Evolutionary conservation across 169 alveolate species (phyloP).

Genomic region (Babesia caballi): DNA sequence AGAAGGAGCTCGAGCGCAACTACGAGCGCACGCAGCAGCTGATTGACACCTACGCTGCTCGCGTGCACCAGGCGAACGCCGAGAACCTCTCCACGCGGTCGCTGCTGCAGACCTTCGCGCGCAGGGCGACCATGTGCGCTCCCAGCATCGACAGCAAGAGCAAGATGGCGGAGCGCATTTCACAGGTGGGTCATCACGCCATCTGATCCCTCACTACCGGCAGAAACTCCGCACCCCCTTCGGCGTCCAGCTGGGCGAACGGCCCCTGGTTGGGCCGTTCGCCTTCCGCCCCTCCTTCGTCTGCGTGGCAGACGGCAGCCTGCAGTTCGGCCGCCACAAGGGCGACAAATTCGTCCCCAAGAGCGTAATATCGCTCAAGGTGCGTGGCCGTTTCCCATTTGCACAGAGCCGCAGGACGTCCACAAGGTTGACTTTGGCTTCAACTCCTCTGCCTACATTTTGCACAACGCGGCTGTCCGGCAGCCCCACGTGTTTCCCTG

Average conservation of each 20-base stretch:
- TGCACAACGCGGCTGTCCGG: not conserved
- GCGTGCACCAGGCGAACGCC: constrained; percentile 24
- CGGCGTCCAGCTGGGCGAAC: not conserved
- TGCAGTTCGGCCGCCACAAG: constrained; percentile 12
- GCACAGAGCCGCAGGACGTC: not conserved
- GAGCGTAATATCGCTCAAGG: not conserved
- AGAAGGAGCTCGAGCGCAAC: constrained; percentile 5
- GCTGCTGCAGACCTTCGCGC: not conserved
- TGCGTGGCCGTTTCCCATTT: not conserved
- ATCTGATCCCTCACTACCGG: not conserved
- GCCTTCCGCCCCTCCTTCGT: not conserved
- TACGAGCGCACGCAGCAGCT: constrained; percentile 27
- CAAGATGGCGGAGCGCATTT: not conserved
- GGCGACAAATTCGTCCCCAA: not conserved
- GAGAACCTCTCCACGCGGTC: constrained; percentile 2
- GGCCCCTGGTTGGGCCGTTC: not conserved
- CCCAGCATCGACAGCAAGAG: not conserved
- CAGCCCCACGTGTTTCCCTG: not conserved
- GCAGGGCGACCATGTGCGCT: not conserved
- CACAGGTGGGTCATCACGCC: constrained; percentile 2
- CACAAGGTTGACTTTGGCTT: constrained; percentile 17
- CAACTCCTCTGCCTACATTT: constrained; percentile 10
- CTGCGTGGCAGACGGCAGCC: not conserved
- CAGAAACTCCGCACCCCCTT: constrained; percentile 12
- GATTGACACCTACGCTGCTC: constrained; percentile 33